Base-by-base conservation (phyloP, 164 flowering plant species). In the Piper betle region DNA sequence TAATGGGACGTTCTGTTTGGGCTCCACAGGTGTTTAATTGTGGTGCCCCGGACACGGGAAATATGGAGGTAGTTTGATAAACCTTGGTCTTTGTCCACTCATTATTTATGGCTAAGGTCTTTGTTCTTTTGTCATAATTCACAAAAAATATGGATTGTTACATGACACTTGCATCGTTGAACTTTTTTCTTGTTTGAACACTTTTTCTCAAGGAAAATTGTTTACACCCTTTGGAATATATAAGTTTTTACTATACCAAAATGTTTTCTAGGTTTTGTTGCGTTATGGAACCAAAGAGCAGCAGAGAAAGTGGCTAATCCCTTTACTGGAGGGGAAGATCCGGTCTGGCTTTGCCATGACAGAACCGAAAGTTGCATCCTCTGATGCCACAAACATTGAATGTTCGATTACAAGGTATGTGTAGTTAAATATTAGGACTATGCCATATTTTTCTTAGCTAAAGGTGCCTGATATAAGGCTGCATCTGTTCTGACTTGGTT, bases 261-360 rank as follows among this genome's bases (percentile, higher is more conserved):
- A 2, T 46, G 50, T 55, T 52, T 39, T 52, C 40, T 59, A 93
- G 99, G 99, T 90, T 41, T 70, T 93, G 60, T 62, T 88, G 80
- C 84, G 96, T 10, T 93, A 93, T 80, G 99, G 97, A 66, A 82
- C 71, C 64, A 80, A 81, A 73, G 95, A 93, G 64, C 99, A 93
- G 65, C 74, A 79, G 39, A 76, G 69, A 58, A 76, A 85, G 71
- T 93, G 99, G 99, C 95, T 93, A 55, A 61, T 86, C 79, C 99
- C 99, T 46, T 71, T 93, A 78, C 95, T 93, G 54, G 84, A 93
- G 73, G 96, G 99, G 50, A 81, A 81, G 67, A 90, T 82, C 50
- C 81, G 96, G 13, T 90, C 99, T 68, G 99, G 86, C 58, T 93
- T 93, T 80, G 96, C 97, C 67, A 93, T 93, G 99, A 93, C 99